A percentile compares a stretch with the other conserved stretches of the same genome.
Conservation (phyloP, 257 asterid species). For the Solanum virginianum region DNA sequence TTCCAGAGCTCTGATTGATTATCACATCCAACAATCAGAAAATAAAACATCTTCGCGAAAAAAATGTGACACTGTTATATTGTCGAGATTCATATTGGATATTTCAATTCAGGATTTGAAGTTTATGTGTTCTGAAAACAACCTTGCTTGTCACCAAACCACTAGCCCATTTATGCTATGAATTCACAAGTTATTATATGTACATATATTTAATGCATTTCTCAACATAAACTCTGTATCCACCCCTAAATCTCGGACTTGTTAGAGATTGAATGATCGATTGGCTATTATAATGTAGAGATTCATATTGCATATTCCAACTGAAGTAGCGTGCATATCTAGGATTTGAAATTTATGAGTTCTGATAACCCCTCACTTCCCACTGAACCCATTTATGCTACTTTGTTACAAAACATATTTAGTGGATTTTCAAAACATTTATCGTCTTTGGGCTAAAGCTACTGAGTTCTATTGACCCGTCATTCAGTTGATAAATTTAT, state of each 20-base stretch:
- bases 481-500: no score
- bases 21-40: neutral
- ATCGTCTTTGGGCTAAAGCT: no score
- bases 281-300: neutral
- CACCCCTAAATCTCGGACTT: no score
- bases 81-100: neutral
- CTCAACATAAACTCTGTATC: neutral
- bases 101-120: neutral
- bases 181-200: neutral
- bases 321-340: no score
- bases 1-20: conserved; percentile 77
- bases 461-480: no score
- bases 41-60: neutral
- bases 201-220: neutral
- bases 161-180: neutral
- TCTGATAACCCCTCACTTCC: neutral
- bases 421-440: no score
- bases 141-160: neutral
- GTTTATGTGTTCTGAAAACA: neutral
- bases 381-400: neutral
- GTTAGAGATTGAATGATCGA: no score
- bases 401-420: no score
- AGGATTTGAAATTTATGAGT: neutral
- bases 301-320: neutral
- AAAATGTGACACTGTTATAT: neutral